Base-by-base conservation (phyloP, 1,284 basidiomycete species). In the Xerocomus minutiporus region DNA sequence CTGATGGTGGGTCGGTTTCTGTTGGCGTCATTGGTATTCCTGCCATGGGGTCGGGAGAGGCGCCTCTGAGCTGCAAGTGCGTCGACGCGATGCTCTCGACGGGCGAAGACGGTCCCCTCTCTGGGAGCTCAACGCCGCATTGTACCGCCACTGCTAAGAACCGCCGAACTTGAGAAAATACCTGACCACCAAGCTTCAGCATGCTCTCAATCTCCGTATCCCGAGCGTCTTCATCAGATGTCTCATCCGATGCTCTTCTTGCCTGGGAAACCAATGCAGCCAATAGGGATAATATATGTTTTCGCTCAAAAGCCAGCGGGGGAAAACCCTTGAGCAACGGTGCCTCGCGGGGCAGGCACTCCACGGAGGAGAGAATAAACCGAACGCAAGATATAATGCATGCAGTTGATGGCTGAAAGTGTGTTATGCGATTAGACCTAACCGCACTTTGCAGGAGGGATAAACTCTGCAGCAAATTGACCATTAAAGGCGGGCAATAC, bases 311-410 rank as follows among this genome's bases (percentile, higher is more conserved):
- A 3, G 83, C 83, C 25, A 98, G 78, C 2, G 77, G 60, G 0
- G 88, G 82, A 61, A 85, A 84, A 26, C 76, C 76, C 52, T 79
- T 80, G 31, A 98, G 78, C 12, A 89, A 72, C 0, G 79, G 75
- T 1, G 92, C 88, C 56, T 96, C 91, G 53, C 92, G 88, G 34
- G 85, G 84, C 26, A 97, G 77, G 58, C 93, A 97, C 56, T 91
- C 91, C 12, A 93, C 88, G 9, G 88, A 82, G 26, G 86, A 83
- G 39, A 99, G 79, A 15, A 96, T 86, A 25, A 87, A 83, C n/a
- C 96, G 88, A 36, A 99, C 93, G 50, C 92, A 92, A 4, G 93
- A 94, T 61, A 99, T 96, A 59, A 98, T 90, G 65, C 88, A 94
- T 7, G 88, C 88, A 1, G 88, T 87, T 3, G 88, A 85, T 17